These are phyloP conservation scores for Auriculariales sp. DNA, from an alignment of 768 basidiomycete species.

Conservation along the genomic window DNA sequence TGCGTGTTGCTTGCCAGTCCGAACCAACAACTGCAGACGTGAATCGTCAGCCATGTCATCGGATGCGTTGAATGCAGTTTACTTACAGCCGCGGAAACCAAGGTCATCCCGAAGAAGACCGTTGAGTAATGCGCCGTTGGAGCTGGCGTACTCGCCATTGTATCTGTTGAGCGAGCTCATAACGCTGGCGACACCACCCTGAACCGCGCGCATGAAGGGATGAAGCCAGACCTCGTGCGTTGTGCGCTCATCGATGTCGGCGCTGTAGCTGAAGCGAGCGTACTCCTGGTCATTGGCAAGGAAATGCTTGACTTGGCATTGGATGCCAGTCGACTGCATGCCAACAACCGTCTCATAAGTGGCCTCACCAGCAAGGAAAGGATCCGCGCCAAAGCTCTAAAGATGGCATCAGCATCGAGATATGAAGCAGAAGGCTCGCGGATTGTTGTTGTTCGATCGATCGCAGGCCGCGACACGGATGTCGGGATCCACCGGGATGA, in stretches of 20 bases:
- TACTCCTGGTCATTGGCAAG: conserved; percentile 23
- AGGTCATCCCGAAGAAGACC: conserved; percentile 58
- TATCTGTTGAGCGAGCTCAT: conserved; percentile 57
- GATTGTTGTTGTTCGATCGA: too few species aligned
- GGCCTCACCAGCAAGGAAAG: conserved; percentile 65
- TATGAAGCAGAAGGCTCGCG: background rate
- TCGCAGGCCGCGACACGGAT: too few species aligned
- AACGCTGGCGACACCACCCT: conserved; percentile 57
- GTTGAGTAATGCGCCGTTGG: conserved; percentile 56
- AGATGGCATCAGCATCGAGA: background rate
- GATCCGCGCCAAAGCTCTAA: conserved; percentile 71
- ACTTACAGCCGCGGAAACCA: conserved; percentile 38
- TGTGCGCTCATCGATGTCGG: conserved; percentile 68
- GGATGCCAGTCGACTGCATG: conserved; percentile 63
- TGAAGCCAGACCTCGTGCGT: conserved; percentile 61
- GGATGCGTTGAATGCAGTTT: background rate
- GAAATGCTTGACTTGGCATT: conserved; percentile 78
- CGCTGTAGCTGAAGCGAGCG: conserved; percentile 17
- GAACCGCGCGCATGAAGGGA: conserved; percentile 54
- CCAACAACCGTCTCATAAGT: conserved; percentile 70
- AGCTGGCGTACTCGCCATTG: conserved; percentile 48
- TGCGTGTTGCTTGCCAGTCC: conserved; percentile 11
- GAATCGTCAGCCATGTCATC: background rate
- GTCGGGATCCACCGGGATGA: too few species aligned
- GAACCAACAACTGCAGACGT: conserved; percentile 7